phyloP scores from a whole-genome alignment of 192 early-diverging fungal genomes.

The Backusella sp. region DNA sequence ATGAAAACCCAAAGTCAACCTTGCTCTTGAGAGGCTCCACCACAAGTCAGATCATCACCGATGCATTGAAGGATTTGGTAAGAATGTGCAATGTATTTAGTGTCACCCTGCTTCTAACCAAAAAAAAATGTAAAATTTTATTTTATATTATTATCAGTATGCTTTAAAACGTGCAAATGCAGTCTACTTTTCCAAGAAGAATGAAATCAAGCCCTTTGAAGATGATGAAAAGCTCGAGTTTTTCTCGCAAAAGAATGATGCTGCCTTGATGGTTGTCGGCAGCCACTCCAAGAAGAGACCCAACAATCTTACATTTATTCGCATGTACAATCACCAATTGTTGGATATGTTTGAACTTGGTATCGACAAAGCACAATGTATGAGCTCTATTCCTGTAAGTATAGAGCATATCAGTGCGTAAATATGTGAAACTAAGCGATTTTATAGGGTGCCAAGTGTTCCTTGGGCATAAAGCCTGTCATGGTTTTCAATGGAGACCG shows the following conservation, averaged over 20 bases:
- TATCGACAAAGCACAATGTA: constrained; percentile 65
- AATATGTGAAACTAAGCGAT: neutral
- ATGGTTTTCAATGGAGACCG: constrained; percentile 90
- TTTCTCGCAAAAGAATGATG: constrained; percentile 95
- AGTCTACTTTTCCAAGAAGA: constrained; percentile 89
- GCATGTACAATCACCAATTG: constrained; percentile 92
- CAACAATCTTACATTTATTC: constrained; percentile 85
- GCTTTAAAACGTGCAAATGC: constrained; percentile 88
- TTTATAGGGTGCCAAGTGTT: constrained; percentile 61
- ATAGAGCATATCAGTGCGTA: no score
- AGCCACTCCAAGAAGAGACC: constrained; percentile 96
- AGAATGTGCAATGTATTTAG: neutral
- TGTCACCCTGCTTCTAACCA: neutral
- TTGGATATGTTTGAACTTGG: constrained; percentile 96
- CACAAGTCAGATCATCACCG: constrained; percentile 81
- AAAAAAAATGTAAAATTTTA: neutral
- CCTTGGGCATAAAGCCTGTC: constrained; percentile 85
- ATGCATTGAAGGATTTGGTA: constrained; percentile 90
- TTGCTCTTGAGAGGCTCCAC: constrained; percentile 86
- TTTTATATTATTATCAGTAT: constrained; percentile 48
- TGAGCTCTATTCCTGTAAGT: constrained; percentile 62
- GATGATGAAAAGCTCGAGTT: constrained; percentile 90
- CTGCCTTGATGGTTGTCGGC: constrained; percentile 86
- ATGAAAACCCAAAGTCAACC: constrained; percentile 89
- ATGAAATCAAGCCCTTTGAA: constrained; percentile 96